Conservation (phyloP, 371 early-diverging fungal genomes). For the Coemansia sp. region DNA sequence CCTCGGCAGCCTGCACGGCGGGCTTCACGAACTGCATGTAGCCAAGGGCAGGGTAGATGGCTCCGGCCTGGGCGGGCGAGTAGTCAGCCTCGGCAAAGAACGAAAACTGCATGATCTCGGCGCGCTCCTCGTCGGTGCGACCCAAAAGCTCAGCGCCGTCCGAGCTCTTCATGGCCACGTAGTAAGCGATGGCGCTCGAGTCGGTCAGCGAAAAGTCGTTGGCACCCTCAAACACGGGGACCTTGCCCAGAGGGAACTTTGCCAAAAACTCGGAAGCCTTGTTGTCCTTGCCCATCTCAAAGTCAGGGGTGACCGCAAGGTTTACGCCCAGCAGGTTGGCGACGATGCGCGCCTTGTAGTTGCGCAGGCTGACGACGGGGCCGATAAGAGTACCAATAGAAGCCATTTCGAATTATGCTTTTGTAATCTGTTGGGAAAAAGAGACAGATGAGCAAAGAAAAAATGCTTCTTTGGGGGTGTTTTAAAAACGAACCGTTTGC, state of each 20-base stretch:
- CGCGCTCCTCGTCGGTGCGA: slow-evolving; percentile 64
- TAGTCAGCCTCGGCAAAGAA: slow-evolving; percentile 71
- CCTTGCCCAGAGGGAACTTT: slow-evolving; percentile 82
- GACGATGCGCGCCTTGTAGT: slow-evolving; percentile 52
- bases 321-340: slow-evolving; percentile 75
- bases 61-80: slow-evolving; percentile 55
- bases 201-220: slow-evolving; percentile 76
- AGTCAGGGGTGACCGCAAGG: slow-evolving; percentile 63
- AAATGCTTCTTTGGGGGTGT: too few species aligned
- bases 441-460: neutral
- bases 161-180: slow-evolving; percentile 59
- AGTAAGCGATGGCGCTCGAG: slow-evolving; percentile 85
- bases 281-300: slow-evolving; percentile 71
- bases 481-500: too few species aligned
- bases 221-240: slow-evolving; percentile 78
- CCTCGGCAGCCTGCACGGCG: slow-evolving; percentile 64
- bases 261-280: slow-evolving; percentile 73
- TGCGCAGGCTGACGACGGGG: slow-evolving; percentile 43
- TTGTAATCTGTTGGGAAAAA: neutral
- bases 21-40: slow-evolving; percentile 67
- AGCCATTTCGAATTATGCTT: slow-evolving; percentile 28
- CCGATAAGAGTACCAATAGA: slow-evolving; percentile 50
- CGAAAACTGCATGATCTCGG: slow-evolving; percentile 76
- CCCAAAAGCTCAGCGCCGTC: slow-evolving; percentile 45
- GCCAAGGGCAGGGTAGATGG: slow-evolving; percentile 68